Evolutionary conservation across 148 eudicot genomes (phyloP), one percentile per base, ranked within the genome.

Genomic region (Silene uniflora): DNA sequence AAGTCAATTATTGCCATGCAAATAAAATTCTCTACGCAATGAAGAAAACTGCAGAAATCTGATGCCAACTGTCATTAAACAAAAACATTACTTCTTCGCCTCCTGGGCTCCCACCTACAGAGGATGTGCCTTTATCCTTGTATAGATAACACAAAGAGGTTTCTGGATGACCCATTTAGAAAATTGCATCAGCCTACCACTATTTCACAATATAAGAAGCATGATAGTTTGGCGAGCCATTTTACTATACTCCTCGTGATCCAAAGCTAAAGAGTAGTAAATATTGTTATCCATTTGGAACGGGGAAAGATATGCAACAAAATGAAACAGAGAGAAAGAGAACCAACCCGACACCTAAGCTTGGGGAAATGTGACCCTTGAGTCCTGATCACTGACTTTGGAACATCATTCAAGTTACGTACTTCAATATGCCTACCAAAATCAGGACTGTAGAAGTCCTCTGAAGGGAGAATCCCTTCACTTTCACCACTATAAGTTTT

Each of bases 311-410:
- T n/a, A 39, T 9, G 25, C 32, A 7, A 21, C 29, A 47, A 46
- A 6, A 62, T 16, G 68, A 64, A 63, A 6, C 47, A 47, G 19
- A 76, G 25, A 73, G 32, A 74, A 61, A 42, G 74, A 17, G 74
- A 69, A 66, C 89, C 72, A 84, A 95, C 99, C 92, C 97, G 91
- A 83, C 96, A 90, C 83, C 76, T 86, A 64, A 95, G 92, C 88
- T 90, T 92, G 62, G 90, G 86, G 23, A 60, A 79, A 71, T 80
- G 85, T 68, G 85, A 63, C 72, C 90, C 93, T 71, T 87, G 94
- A 79, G 80, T 77, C 39, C 79, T 88, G 66, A 85, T 69, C 75
- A 89, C 81, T 64, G 84, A 71, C 79, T 83, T 83, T 74, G 91
- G 79, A 24, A 80, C 79, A 65, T 81, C 81, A 73, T 55, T 82